phyloP scores from a whole-genome alignment of 2,329 filamentous ascomycete genomes.

The Colletotrichum zoysiae region DNA sequence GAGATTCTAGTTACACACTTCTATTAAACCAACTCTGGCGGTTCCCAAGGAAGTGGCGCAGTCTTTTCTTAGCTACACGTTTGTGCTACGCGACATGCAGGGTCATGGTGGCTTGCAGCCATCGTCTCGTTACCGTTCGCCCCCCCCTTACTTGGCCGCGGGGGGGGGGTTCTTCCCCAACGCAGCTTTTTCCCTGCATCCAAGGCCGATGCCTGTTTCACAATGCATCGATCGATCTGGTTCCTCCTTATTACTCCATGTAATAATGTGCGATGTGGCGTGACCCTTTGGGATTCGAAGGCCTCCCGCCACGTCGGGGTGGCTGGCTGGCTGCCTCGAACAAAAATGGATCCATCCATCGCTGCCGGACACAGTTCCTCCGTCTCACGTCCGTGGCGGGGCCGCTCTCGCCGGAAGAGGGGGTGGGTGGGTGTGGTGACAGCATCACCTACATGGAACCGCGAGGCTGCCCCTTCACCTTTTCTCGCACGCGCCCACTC shows the following conservation, averaged over 20 bases:
- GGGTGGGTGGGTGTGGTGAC: not conserved
- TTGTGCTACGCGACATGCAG: slow-evolving; percentile 26
- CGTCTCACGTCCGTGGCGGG: not conserved
- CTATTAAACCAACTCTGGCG: not conserved
- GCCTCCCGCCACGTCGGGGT: not conserved
- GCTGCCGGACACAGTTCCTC: not conserved
- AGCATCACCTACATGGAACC: not conserved
- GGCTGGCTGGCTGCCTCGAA: not conserved
- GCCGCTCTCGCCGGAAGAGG: not conserved
- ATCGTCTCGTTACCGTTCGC: slow-evolving; percentile 13
- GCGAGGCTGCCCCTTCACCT: not conserved
- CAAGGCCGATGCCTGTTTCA: slow-evolving; percentile 26
- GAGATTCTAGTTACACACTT: not conserved
- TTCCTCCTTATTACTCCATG: not conserved
- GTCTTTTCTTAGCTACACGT: slow-evolving; percentile 29
- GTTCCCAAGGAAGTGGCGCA: slow-evolving; percentile 13
- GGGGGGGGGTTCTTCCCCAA: not conserved
- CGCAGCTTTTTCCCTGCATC: not conserved
- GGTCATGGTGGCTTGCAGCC: slow-evolving; percentile 37
- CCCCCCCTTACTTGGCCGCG: not conserved
- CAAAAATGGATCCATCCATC: not conserved
- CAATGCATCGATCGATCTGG: slow-evolving; percentile 23
- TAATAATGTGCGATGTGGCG: not conserved
- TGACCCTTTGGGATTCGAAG: not conserved
- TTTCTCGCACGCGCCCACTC: not conserved